Base-by-base conservation (phyloP, 768 basidiomycete species). In the Sarcomyxa edulis region DNA sequence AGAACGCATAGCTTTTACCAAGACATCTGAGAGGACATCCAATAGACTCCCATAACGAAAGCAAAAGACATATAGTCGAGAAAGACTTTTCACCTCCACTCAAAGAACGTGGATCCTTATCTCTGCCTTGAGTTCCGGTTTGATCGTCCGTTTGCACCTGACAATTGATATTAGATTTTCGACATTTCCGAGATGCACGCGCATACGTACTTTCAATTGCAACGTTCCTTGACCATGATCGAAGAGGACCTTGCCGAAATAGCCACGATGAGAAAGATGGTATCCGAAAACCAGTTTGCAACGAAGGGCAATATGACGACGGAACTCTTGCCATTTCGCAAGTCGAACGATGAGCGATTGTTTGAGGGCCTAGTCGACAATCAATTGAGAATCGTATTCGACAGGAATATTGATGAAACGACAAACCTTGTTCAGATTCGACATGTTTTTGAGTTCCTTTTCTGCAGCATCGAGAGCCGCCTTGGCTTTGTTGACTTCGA, bases 71-170 rank as follows among this genome's bases (percentile, higher is more conserved):
- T 46, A 97, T 91, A 1, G 95, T 98, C 5, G 93, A 88, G 63
- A 96, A 99, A 6, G 90, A 94, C 60, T 96, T 95, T 59, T 98
- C 95, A 26, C 95, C 94, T 32, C 94, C 94, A 48, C 87, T 90
- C 12, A 94, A 69, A 21, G 85, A 84, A 25, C 80, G 81, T 3
- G 91, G 85, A 52, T 93, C 87, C 58, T 91, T 91, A 49, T 90
- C 86, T 23, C 73, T 61, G 3, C 66, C 72, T 56, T 83, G 80
- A 0, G 81, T 80, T 21, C 68, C 64, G 10, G 71, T 65, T 50
- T 83, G 78, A 48, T 92, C 89, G 39, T 92, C 88, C 7, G 89
- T 93, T 65, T 85, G 82, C 7, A 92, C 84, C 78, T 83, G 50
- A 1, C 42, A 24, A 6, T 15, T n/a, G 25, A 15, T 25, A 20